Base-by-base conservation (phyloP, 371 early-diverging fungal genomes). In the Mucor irregularis region DNA sequence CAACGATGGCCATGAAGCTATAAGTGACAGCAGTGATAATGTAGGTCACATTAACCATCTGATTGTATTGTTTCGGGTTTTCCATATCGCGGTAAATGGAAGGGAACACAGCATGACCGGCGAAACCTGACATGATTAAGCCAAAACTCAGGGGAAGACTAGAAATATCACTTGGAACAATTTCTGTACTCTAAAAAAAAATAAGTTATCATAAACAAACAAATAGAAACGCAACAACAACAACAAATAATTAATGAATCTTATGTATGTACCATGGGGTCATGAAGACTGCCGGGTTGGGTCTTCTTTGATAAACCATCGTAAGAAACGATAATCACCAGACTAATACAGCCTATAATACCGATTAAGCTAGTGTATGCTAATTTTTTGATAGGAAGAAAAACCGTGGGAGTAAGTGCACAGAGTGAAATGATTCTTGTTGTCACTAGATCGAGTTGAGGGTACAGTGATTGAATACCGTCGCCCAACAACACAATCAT, bases 41-140 rank as follows among this genome's bases (percentile, higher is more conserved):
- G 43, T 77, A 77, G 6, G 78, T 71, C 0, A 65, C 46, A 48
- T 77, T 56, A 4, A 77, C 74, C 74, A 77, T 68, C 2, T 25
- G 45, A 28, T 72, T 69, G 60, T 80, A 91, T 33, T 73, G 10
- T 28, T 64, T 57, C 2, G 82, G 82, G 8, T 76, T 56, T 38
- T 71, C 58, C 86, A 90, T 82, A 53, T 89, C 89, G 2, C 80
- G 68, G 49, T 87, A 86, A n/a, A 90, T 71, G 17, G 69, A 66
- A 7, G 91, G 88, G 53, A 87, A 84, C 3, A 88, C 84, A 8
- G 85, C 80, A 64, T 87, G 88, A 28, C 85, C 62, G 16, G 62
- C 62, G 66, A 68, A 78, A 2, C 71, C 76, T 19, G 73, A 69
- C 73, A 76, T 73, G 39, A 76, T 70, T 22, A 73, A 48, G 8